Evolutionary conservation across 176 grass and related monocot species (phyloP).

Genomic region (Dactylis glomerata): DNA sequence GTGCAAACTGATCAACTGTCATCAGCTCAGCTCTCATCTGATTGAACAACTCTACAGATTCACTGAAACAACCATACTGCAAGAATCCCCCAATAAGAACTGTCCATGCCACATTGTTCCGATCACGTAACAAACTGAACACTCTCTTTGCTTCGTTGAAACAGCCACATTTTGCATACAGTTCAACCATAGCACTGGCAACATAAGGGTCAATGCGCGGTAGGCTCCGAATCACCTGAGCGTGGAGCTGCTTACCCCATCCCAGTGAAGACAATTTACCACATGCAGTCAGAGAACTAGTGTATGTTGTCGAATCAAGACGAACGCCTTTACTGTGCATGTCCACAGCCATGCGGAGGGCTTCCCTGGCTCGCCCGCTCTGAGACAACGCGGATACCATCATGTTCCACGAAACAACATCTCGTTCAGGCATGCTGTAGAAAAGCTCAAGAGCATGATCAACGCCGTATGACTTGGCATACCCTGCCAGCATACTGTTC

Average conservation of each 20-base stretch:
- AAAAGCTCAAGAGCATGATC: conserved; percentile 62
- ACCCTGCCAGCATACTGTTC: conserved; percentile 75
- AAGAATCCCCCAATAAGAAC: conserved; percentile 80
- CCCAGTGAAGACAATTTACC: conserved; percentile 51
- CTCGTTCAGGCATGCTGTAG: conserved; percentile 65
- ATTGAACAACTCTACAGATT: conserved; percentile 81
- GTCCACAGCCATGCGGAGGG: conserved; percentile 57
- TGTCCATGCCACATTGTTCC: conserved; percentile 68
- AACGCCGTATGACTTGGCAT: conserved; percentile 51
- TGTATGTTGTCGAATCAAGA: conserved; percentile 83
- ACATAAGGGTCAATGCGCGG: conserved; percentile 64
- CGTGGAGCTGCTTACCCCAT: conserved; percentile 81
- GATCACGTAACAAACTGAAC: conserved; percentile 49
- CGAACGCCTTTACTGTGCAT: conserved; percentile 59
- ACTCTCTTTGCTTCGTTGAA: conserved; percentile 59
- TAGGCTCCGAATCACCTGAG: conserved; percentile 57
- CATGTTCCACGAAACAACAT: conserved; percentile 91
- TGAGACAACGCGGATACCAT: conserved; percentile 72
- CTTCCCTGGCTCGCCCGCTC: conserved; percentile 44
- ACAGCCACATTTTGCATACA: conserved; percentile 86
- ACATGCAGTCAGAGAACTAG: conserved; percentile 79
- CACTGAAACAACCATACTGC: conserved; percentile 51
- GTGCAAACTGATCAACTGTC: conserved; percentile 60
- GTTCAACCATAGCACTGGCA: conserved; percentile 83
- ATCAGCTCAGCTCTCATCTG: conserved; percentile 75